A percentile compares a stretch with the other conserved stretches of the same genome.
phyloP scores from a whole-genome alignment of 371 early-diverging fungal genomes.

The Mucor plumbeus region DNA sequence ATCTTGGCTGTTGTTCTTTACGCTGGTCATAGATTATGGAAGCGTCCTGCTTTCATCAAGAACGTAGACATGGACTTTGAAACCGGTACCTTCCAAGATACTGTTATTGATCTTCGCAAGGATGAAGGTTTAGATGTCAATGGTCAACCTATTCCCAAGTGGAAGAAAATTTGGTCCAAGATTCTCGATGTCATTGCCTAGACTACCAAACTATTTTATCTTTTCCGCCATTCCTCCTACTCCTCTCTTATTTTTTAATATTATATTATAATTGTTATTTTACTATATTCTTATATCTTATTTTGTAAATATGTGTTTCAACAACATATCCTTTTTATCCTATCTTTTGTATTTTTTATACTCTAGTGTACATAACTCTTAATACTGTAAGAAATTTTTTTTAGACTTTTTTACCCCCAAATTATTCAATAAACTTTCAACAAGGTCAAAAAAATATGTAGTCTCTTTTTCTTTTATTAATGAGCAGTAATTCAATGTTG shows the following conservation, averaged over 20 bases:
- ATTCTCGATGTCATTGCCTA: conserved; percentile 11
- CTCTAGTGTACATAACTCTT: background rate
- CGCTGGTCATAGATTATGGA: conserved; percentile 55
- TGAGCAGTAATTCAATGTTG: too few species aligned
- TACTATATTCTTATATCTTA: background rate
- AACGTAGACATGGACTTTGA: conserved; percentile 52
- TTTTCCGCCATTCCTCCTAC: background rate
- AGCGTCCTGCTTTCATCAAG: conserved; percentile 46
- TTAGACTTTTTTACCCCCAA: conserved; percentile 1
- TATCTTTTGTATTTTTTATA: conserved; percentile 7
- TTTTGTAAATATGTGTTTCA: conserved; percentile 21
- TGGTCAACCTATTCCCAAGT: conserved; percentile 34
- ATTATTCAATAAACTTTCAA: conserved; percentile 14
- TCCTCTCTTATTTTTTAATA: background rate
- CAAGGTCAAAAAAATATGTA: conserved; percentile 10
- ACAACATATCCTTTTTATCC: conserved; percentile 15
- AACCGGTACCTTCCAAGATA: conserved; percentile 39
- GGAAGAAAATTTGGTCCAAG: conserved; percentile 25
- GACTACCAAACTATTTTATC: background rate
- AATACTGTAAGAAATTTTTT: background rate
- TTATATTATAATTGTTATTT: background rate
- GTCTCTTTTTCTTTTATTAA: too few species aligned
- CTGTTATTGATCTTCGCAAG: conserved; percentile 29
- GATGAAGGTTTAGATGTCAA: conserved; percentile 32
- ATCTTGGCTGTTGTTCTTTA: conserved; percentile 61